phyloP scores from a whole-genome alignment of 257 asterid genomes.

The Vinca minor region DNA sequence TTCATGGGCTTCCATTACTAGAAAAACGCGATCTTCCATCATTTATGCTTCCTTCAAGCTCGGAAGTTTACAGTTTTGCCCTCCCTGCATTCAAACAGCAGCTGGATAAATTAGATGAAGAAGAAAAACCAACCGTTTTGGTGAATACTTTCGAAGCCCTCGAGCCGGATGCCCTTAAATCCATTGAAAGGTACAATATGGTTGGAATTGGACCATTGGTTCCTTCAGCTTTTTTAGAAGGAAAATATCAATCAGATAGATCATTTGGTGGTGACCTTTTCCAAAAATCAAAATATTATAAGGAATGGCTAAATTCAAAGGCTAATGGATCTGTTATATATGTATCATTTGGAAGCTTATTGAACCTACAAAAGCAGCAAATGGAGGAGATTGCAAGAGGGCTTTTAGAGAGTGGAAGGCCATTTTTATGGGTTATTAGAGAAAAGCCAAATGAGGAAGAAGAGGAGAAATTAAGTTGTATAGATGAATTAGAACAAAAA shows the following conservation, averaged over 20 bases:
- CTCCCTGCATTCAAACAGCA: conserved; percentile 22
- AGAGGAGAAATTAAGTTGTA: conserved; percentile 16
- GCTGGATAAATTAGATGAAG: conserved; percentile 19
- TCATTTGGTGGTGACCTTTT: conserved; percentile 18
- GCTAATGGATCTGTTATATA: conserved; percentile 20
- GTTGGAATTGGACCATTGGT: conserved; percentile 35
- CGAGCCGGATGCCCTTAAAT: conserved; percentile 16
- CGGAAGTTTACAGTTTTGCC: neutral
- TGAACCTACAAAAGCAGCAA: conserved; percentile 16
- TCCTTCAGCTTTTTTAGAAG: conserved; percentile 19
- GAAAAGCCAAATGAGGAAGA: neutral
- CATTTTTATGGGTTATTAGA: conserved; percentile 34
- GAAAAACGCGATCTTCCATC: conserved; percentile 27
- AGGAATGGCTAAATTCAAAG: conserved; percentile 25
- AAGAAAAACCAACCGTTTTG: conserved; percentile 11
- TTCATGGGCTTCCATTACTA: conserved; percentile 28
- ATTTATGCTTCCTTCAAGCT: conserved; percentile 21
- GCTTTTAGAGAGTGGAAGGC: conserved; percentile 11
- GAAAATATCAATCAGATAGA: conserved; percentile 12
- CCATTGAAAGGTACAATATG: conserved; percentile 20
- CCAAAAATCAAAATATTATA: conserved; percentile 11
- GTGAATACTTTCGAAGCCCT: conserved; percentile 28
- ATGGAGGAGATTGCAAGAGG: conserved; percentile 25
- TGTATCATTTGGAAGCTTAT: conserved; percentile 28
- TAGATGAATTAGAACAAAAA: conserved; percentile 18